Percentiles rank a stretch among this genome's conserved stretches.
Evolutionary conservation across 805 yeast species (phyloP).

Genomic region (Candida wancherniae): DNA sequence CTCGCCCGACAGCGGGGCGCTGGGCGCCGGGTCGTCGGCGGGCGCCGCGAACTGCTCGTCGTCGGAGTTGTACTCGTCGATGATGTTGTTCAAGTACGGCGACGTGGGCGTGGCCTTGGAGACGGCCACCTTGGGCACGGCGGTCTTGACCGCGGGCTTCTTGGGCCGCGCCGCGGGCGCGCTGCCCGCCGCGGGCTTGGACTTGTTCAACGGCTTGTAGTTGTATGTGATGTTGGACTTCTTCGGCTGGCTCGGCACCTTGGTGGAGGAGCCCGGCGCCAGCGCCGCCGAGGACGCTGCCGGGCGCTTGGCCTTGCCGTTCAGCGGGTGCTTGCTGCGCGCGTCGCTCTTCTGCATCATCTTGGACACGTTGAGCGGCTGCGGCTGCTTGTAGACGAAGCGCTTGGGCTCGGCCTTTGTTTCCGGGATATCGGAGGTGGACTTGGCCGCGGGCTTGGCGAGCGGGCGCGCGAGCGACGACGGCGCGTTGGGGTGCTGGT

Average conservation of each 20-base stretch:
- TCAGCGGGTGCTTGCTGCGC: constrained; percentile 2
- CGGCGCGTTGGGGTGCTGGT: neutral
- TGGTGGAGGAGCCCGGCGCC: constrained; percentile 7
- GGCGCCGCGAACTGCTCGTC: constrained; percentile 3
- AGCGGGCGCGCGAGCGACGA: constrained; percentile 2
- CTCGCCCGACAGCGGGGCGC: constrained; percentile 3
- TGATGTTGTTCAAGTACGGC: constrained; percentile 25
- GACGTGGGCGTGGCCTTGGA: constrained; percentile 9
- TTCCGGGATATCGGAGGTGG: constrained; percentile 22
- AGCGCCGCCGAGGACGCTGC: constrained; percentile 6
- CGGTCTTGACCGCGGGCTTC: constrained; percentile 4
- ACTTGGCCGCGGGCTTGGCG: constrained; percentile 15
- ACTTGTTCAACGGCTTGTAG: constrained; percentile 17
- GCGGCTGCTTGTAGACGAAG: constrained; percentile 35
- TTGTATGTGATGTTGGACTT: constrained; percentile 31
- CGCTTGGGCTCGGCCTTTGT: constrained; percentile 13
- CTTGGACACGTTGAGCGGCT: constrained; percentile 32
- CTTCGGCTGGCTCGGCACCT: constrained; percentile 13
- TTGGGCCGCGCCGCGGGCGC: too few relatives aligned
- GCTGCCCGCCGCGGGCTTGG: constrained; percentile 7
- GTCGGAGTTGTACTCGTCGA: constrained; percentile 20
- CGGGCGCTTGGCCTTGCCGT: constrained; percentile 4
- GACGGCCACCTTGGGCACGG: neutral
- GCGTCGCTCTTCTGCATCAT: constrained; percentile 24
- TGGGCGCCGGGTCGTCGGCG: neutral